Percentiles rank a stretch among this genome's conserved stretches.
Evolutionary conservation across 2,329 filamentous ascomycete genomes (phyloP).

Genomic region (Coleophoma crateriformis): DNA sequence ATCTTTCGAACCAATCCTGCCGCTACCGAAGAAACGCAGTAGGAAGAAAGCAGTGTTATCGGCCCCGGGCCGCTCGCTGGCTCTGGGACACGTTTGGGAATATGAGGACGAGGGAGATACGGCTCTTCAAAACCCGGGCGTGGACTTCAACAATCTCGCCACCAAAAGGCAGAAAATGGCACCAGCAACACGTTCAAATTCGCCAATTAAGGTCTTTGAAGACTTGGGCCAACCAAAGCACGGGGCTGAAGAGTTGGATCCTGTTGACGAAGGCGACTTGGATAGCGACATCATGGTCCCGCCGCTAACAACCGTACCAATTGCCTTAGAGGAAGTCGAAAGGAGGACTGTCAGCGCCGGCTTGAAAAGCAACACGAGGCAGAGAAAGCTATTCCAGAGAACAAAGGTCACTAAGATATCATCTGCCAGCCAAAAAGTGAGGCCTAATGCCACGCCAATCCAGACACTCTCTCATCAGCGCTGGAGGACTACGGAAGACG

Average conservation of each 20-base stretch:
- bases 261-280: neutral
- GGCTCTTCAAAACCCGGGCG: conserved; percentile 4
- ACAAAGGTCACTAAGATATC: conserved; percentile 17
- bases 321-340: neutral
- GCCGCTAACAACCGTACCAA: too few relatives aligned
- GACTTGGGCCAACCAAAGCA: neutral
- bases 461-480: conserved; percentile 11
- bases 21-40: conserved; percentile 7
- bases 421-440: conserved; percentile 1
- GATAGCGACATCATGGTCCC: too few relatives aligned
- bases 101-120: conserved; percentile 13
- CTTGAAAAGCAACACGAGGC: conserved; percentile 2
- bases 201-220: neutral
- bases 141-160: neutral
- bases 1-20: neutral
- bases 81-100: conserved; percentile 10
- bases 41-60: neutral
- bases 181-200: conserved; percentile 7
- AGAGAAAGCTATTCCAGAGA: conserved; percentile 14
- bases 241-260: neutral
- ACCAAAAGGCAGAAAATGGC: conserved; percentile 12
- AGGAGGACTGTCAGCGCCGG: conserved; percentile 3
- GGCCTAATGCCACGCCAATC: neutral
- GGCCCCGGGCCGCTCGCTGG: conserved; percentile 7
- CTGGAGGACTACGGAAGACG: conserved; percentile 22